phyloP scores from a whole-genome alignment of 2,329 filamentous ascomycete species.

The Capronia epimyces region DNA sequence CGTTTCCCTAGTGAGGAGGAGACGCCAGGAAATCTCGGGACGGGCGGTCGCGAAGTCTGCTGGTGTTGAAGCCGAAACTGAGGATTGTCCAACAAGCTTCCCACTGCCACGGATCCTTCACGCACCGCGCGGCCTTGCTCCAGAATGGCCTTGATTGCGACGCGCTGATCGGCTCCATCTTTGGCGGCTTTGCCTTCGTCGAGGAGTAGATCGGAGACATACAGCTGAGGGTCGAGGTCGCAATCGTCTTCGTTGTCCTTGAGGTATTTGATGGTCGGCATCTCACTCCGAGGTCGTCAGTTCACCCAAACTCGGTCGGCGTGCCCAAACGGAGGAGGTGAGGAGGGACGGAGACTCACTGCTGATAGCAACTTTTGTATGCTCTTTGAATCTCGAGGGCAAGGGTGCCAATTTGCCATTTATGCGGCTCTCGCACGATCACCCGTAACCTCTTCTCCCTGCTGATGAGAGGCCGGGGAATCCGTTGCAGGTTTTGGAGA shows the following conservation, averaged over 20 bases:
- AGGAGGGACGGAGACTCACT: no score
- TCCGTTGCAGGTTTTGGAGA: slow-evolving; percentile 10
- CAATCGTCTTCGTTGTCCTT: slow-evolving; percentile 28
- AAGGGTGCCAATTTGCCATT: slow-evolving; percentile 27
- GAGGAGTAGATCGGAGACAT: slow-evolving; percentile 27
- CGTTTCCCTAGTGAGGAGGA: slow-evolving; percentile 22
- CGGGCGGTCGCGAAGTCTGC: slow-evolving; percentile 19
- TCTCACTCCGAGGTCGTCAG: slow-evolving; percentile 18
- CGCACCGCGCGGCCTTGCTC: slow-evolving; percentile 25
- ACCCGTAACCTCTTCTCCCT: slow-evolving; percentile 24
- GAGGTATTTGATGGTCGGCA: slow-evolving; percentile 28
- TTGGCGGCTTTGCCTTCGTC: slow-evolving; percentile 28
- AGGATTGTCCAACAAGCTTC: slow-evolving; percentile 18
- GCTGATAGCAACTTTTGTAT: slow-evolving; percentile 26
- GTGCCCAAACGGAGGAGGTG: no score
- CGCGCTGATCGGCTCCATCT: slow-evolving; percentile 27
- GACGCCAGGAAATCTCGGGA: slow-evolving; percentile 21
- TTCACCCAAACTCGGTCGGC: no score
- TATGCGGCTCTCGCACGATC: slow-evolving; percentile 25
- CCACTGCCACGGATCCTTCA: slow-evolving; percentile 27
- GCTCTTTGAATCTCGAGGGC: slow-evolving; percentile 23
- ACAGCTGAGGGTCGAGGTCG: slow-evolving; percentile 28
- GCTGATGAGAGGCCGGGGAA: slow-evolving; percentile 3
- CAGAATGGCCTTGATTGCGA: slow-evolving; percentile 26
- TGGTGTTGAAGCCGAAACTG: slow-evolving; percentile 23